phyloP scores from a whole-genome alignment of 2,329 filamentous ascomycete genomes.

The Neofusicoccum cordaticola region DNA sequence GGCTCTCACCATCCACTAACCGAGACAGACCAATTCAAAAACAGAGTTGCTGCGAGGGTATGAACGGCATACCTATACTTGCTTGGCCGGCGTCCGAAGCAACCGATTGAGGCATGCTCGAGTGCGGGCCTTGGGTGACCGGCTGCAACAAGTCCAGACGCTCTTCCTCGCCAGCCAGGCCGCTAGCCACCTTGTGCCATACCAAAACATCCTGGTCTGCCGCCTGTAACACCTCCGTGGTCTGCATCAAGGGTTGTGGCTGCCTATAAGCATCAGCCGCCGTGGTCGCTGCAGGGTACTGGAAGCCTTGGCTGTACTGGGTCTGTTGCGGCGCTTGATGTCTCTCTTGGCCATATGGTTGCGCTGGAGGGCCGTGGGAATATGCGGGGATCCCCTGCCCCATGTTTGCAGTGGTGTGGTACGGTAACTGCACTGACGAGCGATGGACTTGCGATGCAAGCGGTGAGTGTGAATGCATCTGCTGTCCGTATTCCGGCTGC shows the following conservation, averaged over 20 bases:
- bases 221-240: constrained; percentile 3
- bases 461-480: neutral
- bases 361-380: neutral
- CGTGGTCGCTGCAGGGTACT: constrained; percentile 15
- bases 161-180: constrained; percentile 2
- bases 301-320: constrained; percentile 14
- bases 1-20: constrained; percentile 9
- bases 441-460: constrained; percentile 2
- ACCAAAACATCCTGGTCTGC: constrained; percentile 18
- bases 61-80: constrained; percentile 14
- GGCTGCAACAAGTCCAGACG: neutral
- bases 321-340: constrained; percentile 10
- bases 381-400: constrained; percentile 2
- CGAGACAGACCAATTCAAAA: constrained; percentile 12
- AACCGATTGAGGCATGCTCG: neutral
- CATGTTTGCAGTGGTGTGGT: constrained; percentile 3
- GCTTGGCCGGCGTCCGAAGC: neutral
- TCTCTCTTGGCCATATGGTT: constrained; percentile 8
- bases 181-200: constrained; percentile 14
- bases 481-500: constrained; percentile 4
- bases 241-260: constrained; percentile 10
- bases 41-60: constrained; percentile 12
- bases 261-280: constrained; percentile 14
- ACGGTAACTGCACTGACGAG: constrained; percentile 5
- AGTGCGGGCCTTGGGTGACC: neutral